Evolutionary conservation across 2,329 filamentous ascomycete genomes (phyloP).

Genomic region (Fusarium palustre): DNA sequence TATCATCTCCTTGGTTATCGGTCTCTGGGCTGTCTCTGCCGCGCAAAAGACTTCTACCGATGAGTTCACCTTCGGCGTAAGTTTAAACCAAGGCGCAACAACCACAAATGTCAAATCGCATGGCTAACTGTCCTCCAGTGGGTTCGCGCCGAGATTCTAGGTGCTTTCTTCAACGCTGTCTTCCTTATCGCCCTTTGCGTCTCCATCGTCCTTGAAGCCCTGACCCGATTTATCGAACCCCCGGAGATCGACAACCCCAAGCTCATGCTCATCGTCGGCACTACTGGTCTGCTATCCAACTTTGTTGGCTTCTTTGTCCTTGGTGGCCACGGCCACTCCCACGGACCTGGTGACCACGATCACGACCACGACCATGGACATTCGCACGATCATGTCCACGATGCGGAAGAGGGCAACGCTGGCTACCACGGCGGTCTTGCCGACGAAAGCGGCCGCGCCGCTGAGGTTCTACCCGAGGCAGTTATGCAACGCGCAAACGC

Average conservation of each 20-base stretch:
- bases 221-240: slow-evolving; percentile 91
- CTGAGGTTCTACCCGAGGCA: slow-evolving; percentile 72
- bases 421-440: slow-evolving; percentile 58
- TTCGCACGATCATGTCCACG: slow-evolving; percentile 51
- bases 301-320: slow-evolving; percentile 89
- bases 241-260: slow-evolving; percentile 87
- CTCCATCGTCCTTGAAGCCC: slow-evolving; percentile 94
- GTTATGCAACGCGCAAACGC: slow-evolving; percentile 63
- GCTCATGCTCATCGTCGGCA: slow-evolving; percentile 90
- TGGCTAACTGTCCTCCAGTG: slow-evolving; percentile 68
- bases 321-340: slow-evolving; percentile 90
- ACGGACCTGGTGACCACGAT: slow-evolving; percentile 67
- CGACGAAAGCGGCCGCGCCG: slow-evolving; percentile 69
- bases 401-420: slow-evolving; percentile 65
- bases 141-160: slow-evolving; percentile 96
- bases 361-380: slow-evolving; percentile 57
- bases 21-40: slow-evolving; percentile 93
- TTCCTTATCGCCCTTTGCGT: slow-evolving; percentile 97
- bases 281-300: slow-evolving; percentile 86
- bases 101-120: neutral
- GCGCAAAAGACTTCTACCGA: slow-evolving; percentile 87
- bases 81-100: slow-evolving; percentile 49
- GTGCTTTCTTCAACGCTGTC: slow-evolving; percentile 95
- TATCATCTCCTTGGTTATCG: slow-evolving; percentile 92
- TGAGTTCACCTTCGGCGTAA: slow-evolving; percentile 92